A percentile compares a stretch with the other conserved stretches of the same genome.
Evolutionary conservation across 495 filamentous ascomycete species (phyloP).

Genomic region (Haplographium delicatum): DNA sequence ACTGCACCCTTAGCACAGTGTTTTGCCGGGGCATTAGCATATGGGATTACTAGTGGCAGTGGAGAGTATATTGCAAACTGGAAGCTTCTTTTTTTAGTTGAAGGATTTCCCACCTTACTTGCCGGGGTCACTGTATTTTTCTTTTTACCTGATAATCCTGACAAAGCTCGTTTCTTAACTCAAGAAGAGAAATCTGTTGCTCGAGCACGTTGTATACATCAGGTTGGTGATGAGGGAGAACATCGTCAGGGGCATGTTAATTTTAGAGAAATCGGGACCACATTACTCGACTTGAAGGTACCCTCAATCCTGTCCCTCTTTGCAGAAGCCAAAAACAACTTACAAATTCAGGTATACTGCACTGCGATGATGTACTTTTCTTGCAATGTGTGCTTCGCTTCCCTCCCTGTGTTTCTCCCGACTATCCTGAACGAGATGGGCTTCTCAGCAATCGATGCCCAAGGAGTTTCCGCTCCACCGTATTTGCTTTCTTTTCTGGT

Average conservation of each 20-base stretch:
- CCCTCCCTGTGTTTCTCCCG: constrained; percentile 79
- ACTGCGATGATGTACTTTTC: constrained; percentile 55
- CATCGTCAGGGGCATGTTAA: constrained; percentile 45
- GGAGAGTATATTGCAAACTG: constrained; percentile 60
- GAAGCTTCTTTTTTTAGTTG: constrained; percentile 78
- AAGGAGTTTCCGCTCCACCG: constrained; percentile 77
- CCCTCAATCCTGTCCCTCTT: background rate
- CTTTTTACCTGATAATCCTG: constrained; percentile 66
- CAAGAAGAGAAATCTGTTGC: constrained; percentile 68
- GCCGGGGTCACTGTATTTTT: constrained; percentile 63
- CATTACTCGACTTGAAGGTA: constrained; percentile 57
- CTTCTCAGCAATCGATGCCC: constrained; percentile 64
- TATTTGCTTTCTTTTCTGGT: constrained; percentile 73
- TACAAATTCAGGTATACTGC: constrained; percentile 74
- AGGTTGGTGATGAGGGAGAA: constrained; percentile 49
- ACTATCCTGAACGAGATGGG: constrained; percentile 77
- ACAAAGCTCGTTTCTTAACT: constrained; percentile 62
- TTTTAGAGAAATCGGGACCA: constrained; percentile 52
- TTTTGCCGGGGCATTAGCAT: constrained; percentile 79
- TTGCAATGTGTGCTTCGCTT: constrained; percentile 67
- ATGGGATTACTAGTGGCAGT: constrained; percentile 71
- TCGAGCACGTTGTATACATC: constrained; percentile 53
- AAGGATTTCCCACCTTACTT: constrained; percentile 67
- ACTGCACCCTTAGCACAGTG: constrained; percentile 77
- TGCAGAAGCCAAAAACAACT: background rate